These are phyloP conservation scores for Myxozyma udenii DNA, from an alignment of 805 yeast genomes.

Conservation along the genomic window DNA sequence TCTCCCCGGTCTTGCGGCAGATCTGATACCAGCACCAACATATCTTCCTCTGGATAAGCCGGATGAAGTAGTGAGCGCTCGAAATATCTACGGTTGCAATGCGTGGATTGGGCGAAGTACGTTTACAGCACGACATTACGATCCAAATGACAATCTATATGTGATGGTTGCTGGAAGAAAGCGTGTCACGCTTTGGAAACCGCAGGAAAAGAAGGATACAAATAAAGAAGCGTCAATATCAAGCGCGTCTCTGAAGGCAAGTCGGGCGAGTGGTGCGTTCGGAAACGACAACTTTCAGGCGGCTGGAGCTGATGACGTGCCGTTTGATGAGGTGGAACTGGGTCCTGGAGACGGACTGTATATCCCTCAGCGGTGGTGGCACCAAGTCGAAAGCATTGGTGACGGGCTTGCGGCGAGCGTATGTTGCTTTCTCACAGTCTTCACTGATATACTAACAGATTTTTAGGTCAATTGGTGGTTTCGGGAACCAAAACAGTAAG, in stretches of 20 bases:
- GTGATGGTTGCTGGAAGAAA: constrained; percentile 27
- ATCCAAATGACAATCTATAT: constrained; percentile 28
- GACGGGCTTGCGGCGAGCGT: constrained; percentile 22
- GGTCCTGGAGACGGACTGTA: constrained; percentile 28
- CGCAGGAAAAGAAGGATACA: constrained; percentile 2
- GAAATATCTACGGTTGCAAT: constrained; percentile 17
- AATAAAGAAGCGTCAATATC: constrained; percentile 6
- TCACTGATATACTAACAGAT: background rate
- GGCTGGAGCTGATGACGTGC: constrained; percentile 3
- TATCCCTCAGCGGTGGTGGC: constrained; percentile 31
- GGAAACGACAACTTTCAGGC: constrained; percentile 18
- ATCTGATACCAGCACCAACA: constrained; percentile 14
- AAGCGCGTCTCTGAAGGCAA: background rate
- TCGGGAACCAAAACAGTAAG: constrained; percentile 7
- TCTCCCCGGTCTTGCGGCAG: constrained; percentile 17
- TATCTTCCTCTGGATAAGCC: constrained; percentile 4
- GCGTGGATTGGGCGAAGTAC: constrained; percentile 29
- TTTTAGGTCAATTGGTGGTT: constrained; percentile 31
- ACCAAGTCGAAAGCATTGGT: constrained; percentile 20
- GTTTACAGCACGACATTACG: constrained; percentile 28
- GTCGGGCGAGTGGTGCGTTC: constrained; percentile 4
- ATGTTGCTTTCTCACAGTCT: background rate
- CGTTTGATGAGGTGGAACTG: constrained; percentile 10
- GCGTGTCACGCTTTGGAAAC: constrained; percentile 21
- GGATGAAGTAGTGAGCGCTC: background rate